Percentiles rank a stretch among this genome's conserved stretches.
Conservation (phyloP, 164 flowering plant genomes). For the Nelumbo lutea region DNA sequence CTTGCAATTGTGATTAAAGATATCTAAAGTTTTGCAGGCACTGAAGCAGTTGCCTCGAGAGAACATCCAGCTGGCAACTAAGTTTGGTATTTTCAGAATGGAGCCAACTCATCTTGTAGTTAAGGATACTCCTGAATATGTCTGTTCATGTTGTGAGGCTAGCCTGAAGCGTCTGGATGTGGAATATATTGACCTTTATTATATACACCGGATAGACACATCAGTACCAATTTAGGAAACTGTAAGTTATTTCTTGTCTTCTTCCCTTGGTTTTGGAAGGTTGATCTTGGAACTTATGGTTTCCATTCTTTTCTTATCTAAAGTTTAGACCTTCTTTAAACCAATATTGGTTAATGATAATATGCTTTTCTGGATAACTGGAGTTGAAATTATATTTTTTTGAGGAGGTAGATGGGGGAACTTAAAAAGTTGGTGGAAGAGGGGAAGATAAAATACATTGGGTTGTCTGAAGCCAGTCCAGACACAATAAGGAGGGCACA, state of each 20-base stretch:
- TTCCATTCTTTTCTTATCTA: not conserved
- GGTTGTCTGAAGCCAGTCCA: not conserved
- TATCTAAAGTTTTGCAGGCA: conserved; percentile 17
- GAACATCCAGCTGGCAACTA: conserved; percentile 21
- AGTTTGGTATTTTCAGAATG: conserved; percentile 13
- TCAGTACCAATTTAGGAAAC: conserved; percentile 1
- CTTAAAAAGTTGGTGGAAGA: conserved; percentile 19
- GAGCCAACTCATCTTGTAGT: not conserved
- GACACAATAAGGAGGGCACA: conserved; percentile 3
- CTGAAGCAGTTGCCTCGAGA: conserved; percentile 23
- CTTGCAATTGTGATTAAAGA: not conserved
- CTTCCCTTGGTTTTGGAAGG: not conserved
- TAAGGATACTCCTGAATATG: not conserved
- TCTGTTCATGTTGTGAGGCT: conserved; percentile 1
- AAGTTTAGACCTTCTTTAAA: not conserved
- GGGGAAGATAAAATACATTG: not conserved
- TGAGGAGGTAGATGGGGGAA: not conserved
- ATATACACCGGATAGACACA: not conserved
- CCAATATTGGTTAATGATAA: not conserved
- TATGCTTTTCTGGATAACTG: not conserved
- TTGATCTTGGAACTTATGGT: not conserved
- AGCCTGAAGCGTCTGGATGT: not conserved
- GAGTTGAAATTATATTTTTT: not conserved
- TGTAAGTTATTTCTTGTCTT: not conserved
- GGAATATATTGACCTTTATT: not conserved